Base-by-base conservation (phyloP, 2,329 filamentous ascomycete genomes). In the Phaeosphaeria sp. region DNA sequence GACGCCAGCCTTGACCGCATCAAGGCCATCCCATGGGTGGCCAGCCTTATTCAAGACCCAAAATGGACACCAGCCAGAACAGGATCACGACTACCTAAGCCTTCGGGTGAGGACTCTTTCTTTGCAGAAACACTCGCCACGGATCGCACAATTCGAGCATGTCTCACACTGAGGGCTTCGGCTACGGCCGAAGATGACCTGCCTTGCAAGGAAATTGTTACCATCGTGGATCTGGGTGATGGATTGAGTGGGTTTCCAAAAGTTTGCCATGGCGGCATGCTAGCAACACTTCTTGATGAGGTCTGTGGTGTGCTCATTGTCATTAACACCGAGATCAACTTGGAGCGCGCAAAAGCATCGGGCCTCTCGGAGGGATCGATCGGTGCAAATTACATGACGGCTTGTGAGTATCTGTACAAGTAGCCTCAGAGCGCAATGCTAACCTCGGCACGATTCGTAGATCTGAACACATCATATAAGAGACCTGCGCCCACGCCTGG, bases 261-360 rank as follows among this genome's bases (percentile, higher is more conserved):
- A 2, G 77, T 85, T 6, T 75, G 80, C 10, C 87, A 89, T 68
- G 86, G 87, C 20, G 87, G 87, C 1, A 80, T 89, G 27, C 80
- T 85, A 6, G 81, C 81, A 9, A 81, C 83, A 0, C 68, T 89
- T n/a, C 69, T 89, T 21, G 87, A 89, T 66, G 87, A 89, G 67
- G 73, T 78, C 6, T 82, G 84, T 69, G 85, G 86, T 0, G 75
- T 82, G 6, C 60, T 87, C 18, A 74, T 85, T 10, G 76, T 76
- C 2, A 64, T 81, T 25, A 84, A 84, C 59, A 55, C 65, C 17
- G 76, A 75, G 47, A 60, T 44, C 15, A 64, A 57, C 42, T 50
- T 59, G 13, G 33, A 63, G 46, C 62, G 54, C 25, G 3, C 49
- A 23, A 56, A 46, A 49, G 50, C 53, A 46, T 23, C 49, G 21